Evolutionary conservation across 2,329 filamentous ascomycete species (phyloP), one percentile per base, ranked within the genome.

Genomic region (Colletotrichum filicis): DNA sequence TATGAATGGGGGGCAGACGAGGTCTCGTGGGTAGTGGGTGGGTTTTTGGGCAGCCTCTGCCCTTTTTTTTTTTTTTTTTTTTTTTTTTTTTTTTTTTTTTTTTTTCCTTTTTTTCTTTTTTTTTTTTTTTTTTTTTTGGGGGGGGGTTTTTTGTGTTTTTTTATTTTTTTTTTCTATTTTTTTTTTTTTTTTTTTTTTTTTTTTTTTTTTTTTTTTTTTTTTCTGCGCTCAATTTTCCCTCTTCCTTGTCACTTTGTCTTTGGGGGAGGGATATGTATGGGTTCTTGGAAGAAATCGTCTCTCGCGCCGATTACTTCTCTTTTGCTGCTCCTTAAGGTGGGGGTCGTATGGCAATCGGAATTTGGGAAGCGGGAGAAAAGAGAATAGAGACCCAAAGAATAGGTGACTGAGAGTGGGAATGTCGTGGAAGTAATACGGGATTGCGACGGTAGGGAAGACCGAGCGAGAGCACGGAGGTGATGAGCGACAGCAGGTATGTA

Each of bases 41-140:
- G 68, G 71, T 66, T 71, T 74, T 74, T 76, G 75, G 74, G 76
- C 77, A 79, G 76, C 75, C 64, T 75, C 70, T 67, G 37, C 24
- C 22, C 14, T 22, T 37, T 22, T 58, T 9, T 11, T 35, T 28
- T 42, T 55, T 59, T 63, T 28, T 42, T 55, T 59, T 63, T 53
- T 49, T 67, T 28, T 22, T 22, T 37, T 22, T 58, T 9, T 11
- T 35, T 28, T 42, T 55, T 59, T 63, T 28, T 42, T 55, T 59
- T 63, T 53, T 49, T 67, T 28, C 49, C 14, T 22, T 37, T 22
- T 58, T 9, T 11, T 35, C 19, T 42, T 55, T 59, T 63, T 28
- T 42, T 55, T 59, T 63, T 53, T 49, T 67, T 28, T 22, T 22
- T 37, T 22, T n/a, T n/a, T n/a, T n/a, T n/a, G n/a, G n/a, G n/a